Evolutionary conservation across 148 eudicot genomes (phyloP), one percentile per base, ranked within the genome.

Genomic region (Rhododendron simsii): DNA sequence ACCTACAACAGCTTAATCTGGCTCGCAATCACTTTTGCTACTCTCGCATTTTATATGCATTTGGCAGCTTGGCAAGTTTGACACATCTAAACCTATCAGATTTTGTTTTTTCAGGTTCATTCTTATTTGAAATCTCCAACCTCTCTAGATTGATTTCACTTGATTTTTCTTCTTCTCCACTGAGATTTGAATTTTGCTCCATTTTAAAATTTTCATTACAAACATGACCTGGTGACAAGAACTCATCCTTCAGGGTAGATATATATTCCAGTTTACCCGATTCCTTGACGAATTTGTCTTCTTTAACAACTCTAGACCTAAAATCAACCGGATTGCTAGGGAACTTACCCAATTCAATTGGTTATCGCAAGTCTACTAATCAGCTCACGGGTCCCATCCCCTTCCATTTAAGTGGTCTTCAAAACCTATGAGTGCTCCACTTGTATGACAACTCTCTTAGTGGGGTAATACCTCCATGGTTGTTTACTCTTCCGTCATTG

Each of bases 381-480:
- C 6, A 13, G 76, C 39, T 41, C 7, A 41, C 44, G 44, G 44
- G 7, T 5, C 44, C 7, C 44, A 41, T 41, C 44, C 44, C 44
- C 44, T 41, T 41, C 44, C 5, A 41, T 41, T 41, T 41, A 41
- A 41, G 44, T 41, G 44, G 7, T 5, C 44, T 41, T 41, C 44
- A 5, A 41, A 41, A 41, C 44, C 44, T 41, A 41, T 0, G 7
- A 41, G 44, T 0, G 44, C 39, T 83, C 26, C 76, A 28, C 37
- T 35, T 78, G n/a, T 35, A 4, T 0, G 18, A 20, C 8, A 89
- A 89, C 85, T 59, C 80, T 30, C 44, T 89, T 13, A 82, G 26
- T 50, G 89, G 91, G 35, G 65, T 59, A 67, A 73, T 89, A 59
- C 89, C 91, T 14, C 26, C 87, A n/a, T 81, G 87, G 87, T 35